Conservation (phyloP, 164 flowering plant genomes). For the Saururus chinensis region DNA sequence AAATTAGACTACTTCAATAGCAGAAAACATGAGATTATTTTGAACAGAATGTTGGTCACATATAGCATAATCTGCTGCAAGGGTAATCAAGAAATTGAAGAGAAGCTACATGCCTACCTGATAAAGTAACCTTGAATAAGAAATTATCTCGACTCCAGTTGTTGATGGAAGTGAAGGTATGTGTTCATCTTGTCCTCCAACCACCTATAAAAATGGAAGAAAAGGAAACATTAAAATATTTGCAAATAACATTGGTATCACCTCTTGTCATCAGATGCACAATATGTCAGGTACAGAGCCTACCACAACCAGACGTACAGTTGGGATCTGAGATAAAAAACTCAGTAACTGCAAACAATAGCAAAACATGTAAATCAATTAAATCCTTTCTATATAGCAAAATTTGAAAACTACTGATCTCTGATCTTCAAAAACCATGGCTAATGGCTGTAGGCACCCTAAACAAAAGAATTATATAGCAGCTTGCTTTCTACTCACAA, state of each 20-base stretch:
- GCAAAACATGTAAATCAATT: not conserved
- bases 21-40: not conserved
- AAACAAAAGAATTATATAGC: not conserved
- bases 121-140: slow-evolving; percentile 53
- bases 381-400: not conserved
- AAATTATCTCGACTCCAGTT: slow-evolving; percentile 50
- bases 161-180: slow-evolving; percentile 66
- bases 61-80: not conserved
- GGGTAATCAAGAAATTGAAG: not conserved
- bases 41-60: not conserved
- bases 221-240: not conserved
- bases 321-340: slow-evolving; percentile 72
- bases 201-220: slow-evolving; percentile 35
- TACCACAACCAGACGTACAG: slow-evolving; percentile 80
- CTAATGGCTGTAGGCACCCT: not conserved
- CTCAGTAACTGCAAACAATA: slow-evolving; percentile 55
- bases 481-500: slow-evolving; percentile 36
- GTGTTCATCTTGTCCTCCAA: slow-evolving; percentile 70
- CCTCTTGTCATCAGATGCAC: not conserved
- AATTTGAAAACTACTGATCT: not conserved
- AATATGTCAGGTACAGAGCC: slow-evolving; percentile 5
- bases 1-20: not conserved
- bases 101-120: slow-evolving; percentile 63
- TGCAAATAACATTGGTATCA: not conserved
- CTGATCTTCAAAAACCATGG: not conserved